Evolutionary conservation across 192 early-diverging fungal genomes (phyloP), one percentile per base, ranked within the genome.

Genomic region (Coemansia sp.): DNA sequence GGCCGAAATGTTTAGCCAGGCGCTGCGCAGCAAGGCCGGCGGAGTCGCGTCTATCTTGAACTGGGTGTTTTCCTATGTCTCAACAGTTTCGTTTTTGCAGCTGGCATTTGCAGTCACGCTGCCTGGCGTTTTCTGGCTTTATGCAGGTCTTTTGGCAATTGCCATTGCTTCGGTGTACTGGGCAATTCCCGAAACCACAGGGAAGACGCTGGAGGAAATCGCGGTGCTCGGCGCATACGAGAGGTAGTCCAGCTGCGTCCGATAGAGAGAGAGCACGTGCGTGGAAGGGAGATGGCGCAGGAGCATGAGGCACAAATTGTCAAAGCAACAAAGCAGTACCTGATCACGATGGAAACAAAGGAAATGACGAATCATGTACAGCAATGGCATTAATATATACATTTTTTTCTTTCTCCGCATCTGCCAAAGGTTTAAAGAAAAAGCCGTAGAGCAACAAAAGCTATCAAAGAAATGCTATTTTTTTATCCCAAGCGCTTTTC

Each of bases 61-160:
- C 29, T 72, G 70, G 70, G 18, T 59, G 10, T 62, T 62, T 35
- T 72, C 70, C 7, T 72, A 62, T 20, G 47, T 64, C 7, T 62
- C 52, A 54, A 65, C 70, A 19, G 70, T 66, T 11, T 62, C 70
- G 3, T 72, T 72, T 46, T 50, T 72, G 60, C 64, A 66, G 25
- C 55, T 72, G 32, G 63, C 70, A 4, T 72, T 66, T 61, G 53
- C 28, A 6, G 30, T 66, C 24, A 66, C 64, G 14, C 28, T 72
- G 47, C 70, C 70, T 3, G 63, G 45, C 18, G 57, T 72, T 23
- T 72, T 72, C 42, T 72, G 70, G 70, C 48, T 72, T 13, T 72
- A 72, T 50, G 55, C 70, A 0, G 29, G 45, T 6, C 51, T 72
- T 16, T 23, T 72, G 14, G n/a, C 53, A 19, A 18, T 46, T 11